Percentiles rank a stretch among this genome's conserved stretches.
Evolutionary conservation across 495 filamentous ascomycete species (phyloP).

Genomic region (Rostrohypoxylon terebratum): DNA sequence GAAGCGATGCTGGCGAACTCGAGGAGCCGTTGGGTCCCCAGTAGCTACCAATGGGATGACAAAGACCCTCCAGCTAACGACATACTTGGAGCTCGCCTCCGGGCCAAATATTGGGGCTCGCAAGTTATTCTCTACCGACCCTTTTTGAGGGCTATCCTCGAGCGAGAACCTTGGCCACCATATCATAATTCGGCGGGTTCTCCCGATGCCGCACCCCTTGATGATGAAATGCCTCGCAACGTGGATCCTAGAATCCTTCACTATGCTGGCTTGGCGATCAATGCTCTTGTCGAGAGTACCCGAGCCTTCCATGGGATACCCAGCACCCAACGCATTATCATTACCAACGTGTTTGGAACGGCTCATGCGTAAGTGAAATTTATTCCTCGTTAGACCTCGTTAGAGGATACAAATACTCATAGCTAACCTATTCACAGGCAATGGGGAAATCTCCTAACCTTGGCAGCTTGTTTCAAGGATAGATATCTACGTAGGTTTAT

Average conservation of each 20-base stretch:
- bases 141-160: slow-evolving; percentile 75
- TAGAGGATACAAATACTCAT: not conserved
- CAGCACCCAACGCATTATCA: slow-evolving; percentile 72
- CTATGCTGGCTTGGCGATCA: slow-evolving; percentile 69
- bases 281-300: slow-evolving; percentile 85
- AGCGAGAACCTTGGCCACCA: slow-evolving; percentile 41
- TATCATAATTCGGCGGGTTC: slow-evolving; percentile 43
- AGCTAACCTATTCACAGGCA: slow-evolving; percentile 68
- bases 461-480: slow-evolving; percentile 80
- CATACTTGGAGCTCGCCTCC: slow-evolving; percentile 84
- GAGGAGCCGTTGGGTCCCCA: slow-evolving; percentile 52
- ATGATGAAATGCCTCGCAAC: slow-evolving; percentile 33
- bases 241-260: slow-evolving; percentile 63
- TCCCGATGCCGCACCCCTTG: slow-evolving; percentile 47
- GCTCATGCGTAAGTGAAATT: slow-evolving; percentile 87
- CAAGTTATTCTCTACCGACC: slow-evolving; percentile 89
- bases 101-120: slow-evolving; percentile 95
- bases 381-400: not conserved
- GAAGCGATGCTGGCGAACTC: slow-evolving; percentile 50
- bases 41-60: slow-evolving; percentile 71
- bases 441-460: slow-evolving; percentile 94
- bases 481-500: slow-evolving; percentile 66
- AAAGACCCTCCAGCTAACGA: slow-evolving; percentile 73
- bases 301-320: slow-evolving; percentile 81
- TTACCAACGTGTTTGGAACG: slow-evolving; percentile 96